Percentiles rank a stretch among this genome's conserved stretches.
Conservation (phyloP, 2,329 filamentous ascomycete species). For the Domatiomyces globalis region DNA sequence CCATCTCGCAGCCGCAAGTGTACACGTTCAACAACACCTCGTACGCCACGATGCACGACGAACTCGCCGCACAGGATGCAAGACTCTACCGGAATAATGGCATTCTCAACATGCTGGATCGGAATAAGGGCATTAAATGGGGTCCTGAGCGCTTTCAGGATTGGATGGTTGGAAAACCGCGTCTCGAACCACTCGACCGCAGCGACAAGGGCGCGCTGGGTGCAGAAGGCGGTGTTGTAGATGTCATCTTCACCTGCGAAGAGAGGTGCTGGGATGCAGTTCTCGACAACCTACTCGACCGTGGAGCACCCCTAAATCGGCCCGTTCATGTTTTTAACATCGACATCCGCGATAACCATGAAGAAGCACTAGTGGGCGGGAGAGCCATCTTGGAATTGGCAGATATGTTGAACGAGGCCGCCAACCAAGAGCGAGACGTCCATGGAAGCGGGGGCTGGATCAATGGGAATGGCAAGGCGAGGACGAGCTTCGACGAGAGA, state of each 20-base stretch:
- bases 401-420: conserved; percentile 66
- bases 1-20: conserved; percentile 85
- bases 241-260: conserved; percentile 93
- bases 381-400: conserved; percentile 86
- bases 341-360: conserved; percentile 96
- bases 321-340: conserved; percentile 97
- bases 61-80: conserved; percentile 72
- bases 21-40: conserved; percentile 97
- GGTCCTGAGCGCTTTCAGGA: conserved; percentile 96
- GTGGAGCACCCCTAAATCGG: conserved; percentile 73
- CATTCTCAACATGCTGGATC: conserved; percentile 85
- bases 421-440: conserved; percentile 57
- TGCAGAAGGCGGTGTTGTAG: conserved; percentile 77
- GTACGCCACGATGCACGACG: conserved; percentile 86
- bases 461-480: conserved; percentile 49
- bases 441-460: conserved; percentile 55
- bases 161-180: conserved; percentile 76
- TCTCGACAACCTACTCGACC: conserved; percentile 75
- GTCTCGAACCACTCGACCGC: conserved; percentile 54
- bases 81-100: conserved; percentile 84
- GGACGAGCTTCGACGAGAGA: conserved; percentile 74
- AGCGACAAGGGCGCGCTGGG: conserved; percentile 64
- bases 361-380: conserved; percentile 83
- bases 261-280: conserved; percentile 98
- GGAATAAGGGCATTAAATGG: conserved; percentile 85